phyloP scores from a whole-genome alignment of 108 stramenopile species.

The Nitzschia palea region DNA sequence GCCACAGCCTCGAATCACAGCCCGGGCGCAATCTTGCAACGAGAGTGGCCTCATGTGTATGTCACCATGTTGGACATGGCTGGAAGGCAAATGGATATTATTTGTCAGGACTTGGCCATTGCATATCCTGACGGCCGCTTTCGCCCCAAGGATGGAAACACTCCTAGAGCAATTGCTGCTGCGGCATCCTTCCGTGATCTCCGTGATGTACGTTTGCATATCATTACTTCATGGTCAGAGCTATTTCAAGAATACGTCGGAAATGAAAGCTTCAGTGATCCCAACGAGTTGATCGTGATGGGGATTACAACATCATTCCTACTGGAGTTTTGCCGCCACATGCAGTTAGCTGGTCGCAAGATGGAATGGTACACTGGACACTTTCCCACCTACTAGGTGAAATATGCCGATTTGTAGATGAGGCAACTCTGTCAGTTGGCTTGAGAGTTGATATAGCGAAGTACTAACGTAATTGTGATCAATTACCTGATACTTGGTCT shows the following conservation, averaged over 20 bases:
- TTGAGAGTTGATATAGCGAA: too few species aligned
- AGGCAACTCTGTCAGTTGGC: too few species aligned
- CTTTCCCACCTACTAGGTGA: conserved; percentile 9
- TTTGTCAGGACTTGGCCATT: not conserved
- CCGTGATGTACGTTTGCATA: conserved; percentile 20
- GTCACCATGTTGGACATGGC: conserved; percentile 2
- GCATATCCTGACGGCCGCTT: conserved; percentile 19
- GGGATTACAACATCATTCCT: conserved; percentile 26
- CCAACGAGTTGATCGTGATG: conserved; percentile 8
- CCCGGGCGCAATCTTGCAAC: not conserved
- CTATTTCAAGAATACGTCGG: not conserved
- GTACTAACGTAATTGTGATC: too few species aligned
- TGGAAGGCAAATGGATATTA: conserved; percentile 4
- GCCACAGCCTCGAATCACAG: not conserved
- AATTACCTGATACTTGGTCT: too few species aligned
- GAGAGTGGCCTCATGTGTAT: not conserved
- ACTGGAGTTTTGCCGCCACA: conserved; percentile 34
- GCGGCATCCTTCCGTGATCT: conserved; percentile 31
- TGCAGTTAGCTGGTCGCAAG: conserved; percentile 17
- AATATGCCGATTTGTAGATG: too few species aligned
- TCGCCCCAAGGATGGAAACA: conserved; percentile 15
- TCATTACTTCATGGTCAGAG: conserved; percentile 17
- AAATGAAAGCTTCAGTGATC: not conserved
- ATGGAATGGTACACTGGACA: conserved; percentile 16
- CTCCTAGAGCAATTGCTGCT: conserved; percentile 3